Percentiles rank a stretch among this genome's conserved stretches.
phyloP scores from a whole-genome alignment of 2,329 filamentous ascomycete species.

The Stachybotrys chartarum region DNA sequence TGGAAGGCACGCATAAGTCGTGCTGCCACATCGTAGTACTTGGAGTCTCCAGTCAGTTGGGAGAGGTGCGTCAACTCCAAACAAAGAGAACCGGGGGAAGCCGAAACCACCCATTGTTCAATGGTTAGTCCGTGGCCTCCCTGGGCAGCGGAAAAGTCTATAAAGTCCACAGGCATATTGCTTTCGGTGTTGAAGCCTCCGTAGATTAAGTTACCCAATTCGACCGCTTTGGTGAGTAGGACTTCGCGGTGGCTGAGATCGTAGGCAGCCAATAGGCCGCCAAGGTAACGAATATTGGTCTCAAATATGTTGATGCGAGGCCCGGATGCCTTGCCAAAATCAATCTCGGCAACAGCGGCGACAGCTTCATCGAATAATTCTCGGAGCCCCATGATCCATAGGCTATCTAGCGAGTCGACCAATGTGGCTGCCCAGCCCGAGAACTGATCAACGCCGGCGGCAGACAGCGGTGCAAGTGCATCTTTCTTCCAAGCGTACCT shows the following conservation, averaged over 20 bases:
- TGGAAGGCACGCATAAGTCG: slow-evolving; percentile 62
- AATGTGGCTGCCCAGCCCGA: slow-evolving; percentile 62
- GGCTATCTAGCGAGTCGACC: slow-evolving; percentile 61
- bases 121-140: slow-evolving; percentile 22
- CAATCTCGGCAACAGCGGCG: slow-evolving; percentile 47
- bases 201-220: slow-evolving; percentile 58
- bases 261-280: slow-evolving; percentile 62
- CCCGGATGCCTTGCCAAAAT: slow-evolving; percentile 47
- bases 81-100: slow-evolving; percentile 55
- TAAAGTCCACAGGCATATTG: slow-evolving; percentile 51
- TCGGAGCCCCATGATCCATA: slow-evolving; percentile 65
- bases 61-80: slow-evolving; percentile 68
- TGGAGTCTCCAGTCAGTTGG: slow-evolving; percentile 64
- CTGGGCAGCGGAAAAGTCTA: slow-evolving; percentile 34
- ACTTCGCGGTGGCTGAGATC: slow-evolving; percentile 52
- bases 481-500: slow-evolving; percentile 56
- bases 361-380: slow-evolving; percentile 60
- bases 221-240: slow-evolving; percentile 54
- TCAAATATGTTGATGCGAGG: slow-evolving; percentile 58
- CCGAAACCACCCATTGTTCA: slow-evolving; percentile 32
- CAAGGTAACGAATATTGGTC: slow-evolving; percentile 64
- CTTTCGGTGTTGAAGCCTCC: slow-evolving; percentile 62
- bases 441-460: slow-evolving; percentile 46
- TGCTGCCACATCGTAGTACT: slow-evolving; percentile 67
- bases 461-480: slow-evolving; percentile 52